Evolutionary conservation across 1,139 yeast species (phyloP), one percentile per base, ranked within the genome.

Genomic region (Kurtzmaniella quercitrusa): DNA sequence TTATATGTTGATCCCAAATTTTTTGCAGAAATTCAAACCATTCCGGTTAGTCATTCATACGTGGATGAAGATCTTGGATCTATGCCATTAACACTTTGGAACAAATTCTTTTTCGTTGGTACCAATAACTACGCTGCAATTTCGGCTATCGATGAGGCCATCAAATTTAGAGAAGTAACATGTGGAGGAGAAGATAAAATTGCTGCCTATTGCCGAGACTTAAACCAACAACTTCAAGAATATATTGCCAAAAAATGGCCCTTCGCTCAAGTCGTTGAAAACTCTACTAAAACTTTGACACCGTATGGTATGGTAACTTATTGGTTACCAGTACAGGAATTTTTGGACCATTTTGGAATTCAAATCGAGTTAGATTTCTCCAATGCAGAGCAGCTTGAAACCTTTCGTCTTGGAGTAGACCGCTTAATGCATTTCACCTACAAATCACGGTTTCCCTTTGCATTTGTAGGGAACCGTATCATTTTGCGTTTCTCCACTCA

Each of bases 121-220:
- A 65, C 76, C 21, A 58, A 58, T 30, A 60, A 56, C 38, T 63
- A 54, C 46, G 65, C 71, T 2, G 53, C 57, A 5, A 44, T 59
- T 7, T 45, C 56, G 4, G 51, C 61, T 22, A 54, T 71, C 38
- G 51, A 53, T 5, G 52, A 53, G 3, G 88, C 87, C 0, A 50
- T 73, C 19, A 59, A 69, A 48, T 84, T 83, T 55, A 66, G 85
- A 50, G 55, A 66, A 15, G 67, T 68, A 7, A 61, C 65, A 5
- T 80, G 87, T 51, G 89, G 91, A 2, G 88, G 88, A 2, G 86
- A 80, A 48, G 71, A 67, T 2, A 58, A 57, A 5, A 81, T 84
- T 41, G 57, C 66, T 44, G 53, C 65, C 1, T 82, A 84, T 54
- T 75, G 78, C 50, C 53, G 56, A 39, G 50, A 50, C 0, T 66